Evolutionary conservation across 2,329 filamentous ascomycete species (phyloP), one percentile per base, ranked within the genome.

Genomic region (Aspergillus sp.): DNA sequence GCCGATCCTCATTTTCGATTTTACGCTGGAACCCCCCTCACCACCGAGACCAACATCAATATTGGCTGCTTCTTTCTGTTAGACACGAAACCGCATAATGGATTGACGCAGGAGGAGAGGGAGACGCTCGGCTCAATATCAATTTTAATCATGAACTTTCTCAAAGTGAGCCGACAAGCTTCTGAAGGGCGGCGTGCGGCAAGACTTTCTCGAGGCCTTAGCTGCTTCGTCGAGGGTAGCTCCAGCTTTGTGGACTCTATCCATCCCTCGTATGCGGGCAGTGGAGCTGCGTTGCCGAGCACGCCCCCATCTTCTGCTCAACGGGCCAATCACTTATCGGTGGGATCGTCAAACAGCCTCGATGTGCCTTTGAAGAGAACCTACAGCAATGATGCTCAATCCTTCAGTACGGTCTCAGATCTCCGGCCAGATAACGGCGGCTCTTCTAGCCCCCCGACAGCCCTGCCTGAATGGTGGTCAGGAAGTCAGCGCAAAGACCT

Each of bases 31-130:
- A 87, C 89, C 0, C 88, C 88, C 0, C 84, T 91, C 57, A 81
- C 83, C 28, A 87, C 85, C 3, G 82, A 82, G 0, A 83, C 81
- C 41, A 82, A 84, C 30, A 82, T 84, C 66, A 81, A 82, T 51
- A 85, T 91, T 59, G 88, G 88, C 9, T 82, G 81, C 11, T 86
- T 87, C 61, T 83, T 84, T 56, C 82, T 89, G 2, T 76, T 87
- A 3, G 87, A 89, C 65, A 82, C 84, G 48, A 78, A 79, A n/a
- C 82, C 84, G 0, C 82, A 85, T 6, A 59, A 71, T 47, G 83
- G 82, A 0, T 68, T 90, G 19, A 71, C 67, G 0, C 46, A 69
- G 2, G 46, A 55, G 7, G 73, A 77, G 54, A 75, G 73, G 59
- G 77, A 80, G 23, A 87, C 86, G 53, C 76, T 90, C 71, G 80